phyloP scores from a whole-genome alignment of 176 grass and related monocot genomes.

The Aegilops longissima region DNA sequence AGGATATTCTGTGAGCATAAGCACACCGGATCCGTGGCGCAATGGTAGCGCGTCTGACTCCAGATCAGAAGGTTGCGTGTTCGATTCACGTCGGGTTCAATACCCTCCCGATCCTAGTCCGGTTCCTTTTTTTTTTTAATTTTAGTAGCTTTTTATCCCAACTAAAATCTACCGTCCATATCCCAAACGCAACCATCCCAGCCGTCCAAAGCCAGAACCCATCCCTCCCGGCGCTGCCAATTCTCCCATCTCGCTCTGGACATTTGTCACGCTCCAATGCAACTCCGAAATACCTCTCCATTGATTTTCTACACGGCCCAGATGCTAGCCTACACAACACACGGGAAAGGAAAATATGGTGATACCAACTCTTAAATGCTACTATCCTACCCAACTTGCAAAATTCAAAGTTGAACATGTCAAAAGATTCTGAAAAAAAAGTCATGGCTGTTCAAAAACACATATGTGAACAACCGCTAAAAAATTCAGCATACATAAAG shows the following conservation, averaged over 20 bases:
- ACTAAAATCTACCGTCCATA: background rate
- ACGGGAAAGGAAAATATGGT: too few species aligned
- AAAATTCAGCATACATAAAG: too few species aligned
- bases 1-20: fast-evolving
- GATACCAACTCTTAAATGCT: too few species aligned
- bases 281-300: background rate
- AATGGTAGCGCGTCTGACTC: constrained; percentile 99
- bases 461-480: too few species aligned
- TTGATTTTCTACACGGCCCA: background rate
- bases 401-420: too few species aligned
- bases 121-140: background rate
- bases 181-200: background rate
- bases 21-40: background rate
- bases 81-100: constrained; percentile 99
- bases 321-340: constrained; percentile 28
- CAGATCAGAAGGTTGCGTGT: constrained; percentile 99
- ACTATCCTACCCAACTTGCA: too few species aligned
- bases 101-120: background rate
- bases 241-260: background rate
- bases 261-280: background rate
- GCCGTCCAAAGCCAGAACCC: background rate
- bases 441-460: too few species aligned
- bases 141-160: too few species aligned
- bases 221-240: background rate
- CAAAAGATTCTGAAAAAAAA: too few species aligned